Evolutionary conservation across 257 asterid species (phyloP), one percentile per base, ranked within the genome.

Genomic region (Nicotiana knightiana): DNA sequence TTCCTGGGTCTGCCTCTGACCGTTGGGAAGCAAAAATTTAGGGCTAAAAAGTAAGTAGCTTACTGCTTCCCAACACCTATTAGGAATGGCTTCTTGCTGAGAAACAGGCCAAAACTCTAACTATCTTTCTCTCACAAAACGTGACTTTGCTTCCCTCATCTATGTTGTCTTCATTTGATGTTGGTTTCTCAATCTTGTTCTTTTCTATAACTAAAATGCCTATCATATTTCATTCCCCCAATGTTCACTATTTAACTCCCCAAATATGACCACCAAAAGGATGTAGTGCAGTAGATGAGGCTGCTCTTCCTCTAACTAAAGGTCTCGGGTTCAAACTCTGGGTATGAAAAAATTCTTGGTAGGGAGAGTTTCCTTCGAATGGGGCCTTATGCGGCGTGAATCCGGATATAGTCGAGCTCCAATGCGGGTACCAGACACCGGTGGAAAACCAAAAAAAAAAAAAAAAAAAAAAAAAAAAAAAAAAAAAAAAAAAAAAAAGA

Each of bases 1-100:
- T 21, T 21, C 24, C 24, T 21, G 24, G 24, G 24, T 21, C 24
- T 21, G 24, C 24, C 24, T 21, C 0, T 21, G 24, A 21, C 24
- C 24, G 75, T 77, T 73, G 79, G 87, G 87, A 80, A 85, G 80
- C 88, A 57, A 17, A 73, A 81, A 82, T 24, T 43, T 81, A 76
- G 37, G 53, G 83, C 68, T 43, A 79, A 77, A 63, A 77, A 82
- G 6, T 26, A 71, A 83, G 13, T 51, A 54, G 51, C 64, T 76
- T 80, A 35, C 24, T 59, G 85, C 64, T 81, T 33, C 24, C 24
- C 24, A 21, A 21, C 24, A 21, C 24, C 24, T 21, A 21, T 21
- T 21, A 21, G 24, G 24, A 21, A 21, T 21, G 24, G 58, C 83
- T 77, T 84, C 79, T 81, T 84, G 81, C 62, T 63, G 37, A 58